Conservation (phyloP, 805 yeast genomes). For the Candida silvicultrix region DNA sequence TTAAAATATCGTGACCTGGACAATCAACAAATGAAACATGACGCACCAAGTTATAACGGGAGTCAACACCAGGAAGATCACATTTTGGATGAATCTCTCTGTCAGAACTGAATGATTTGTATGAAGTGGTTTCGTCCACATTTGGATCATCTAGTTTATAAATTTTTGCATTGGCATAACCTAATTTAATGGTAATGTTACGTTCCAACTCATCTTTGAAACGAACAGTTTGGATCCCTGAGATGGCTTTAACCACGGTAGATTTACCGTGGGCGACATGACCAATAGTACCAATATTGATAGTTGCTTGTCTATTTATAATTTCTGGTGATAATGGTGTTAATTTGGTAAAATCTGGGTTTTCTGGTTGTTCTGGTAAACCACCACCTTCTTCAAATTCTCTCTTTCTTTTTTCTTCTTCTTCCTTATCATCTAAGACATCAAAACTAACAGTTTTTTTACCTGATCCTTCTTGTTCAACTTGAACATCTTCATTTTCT, state of each 20-base stretch:
- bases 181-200: constrained; percentile 96
- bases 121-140: constrained; percentile 93
- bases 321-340: constrained; percentile 93
- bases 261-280: constrained; percentile 96
- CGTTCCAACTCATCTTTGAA: constrained; percentile 99
- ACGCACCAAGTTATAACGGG: constrained; percentile 84
- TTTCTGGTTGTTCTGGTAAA: constrained; percentile 89
- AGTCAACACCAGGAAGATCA: constrained; percentile 80
- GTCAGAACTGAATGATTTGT: constrained; percentile 89
- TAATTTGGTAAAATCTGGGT: constrained; percentile 75
- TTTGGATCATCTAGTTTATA: constrained; percentile 82
- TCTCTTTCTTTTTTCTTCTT: constrained; percentile 69
- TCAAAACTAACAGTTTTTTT: constrained; percentile 84
- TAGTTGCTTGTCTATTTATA: constrained; percentile 97
- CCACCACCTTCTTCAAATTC: constrained; percentile 99
- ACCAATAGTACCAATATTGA: constrained; percentile 96
- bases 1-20: constrained; percentile 99
- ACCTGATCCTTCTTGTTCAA: constrained; percentile 30
- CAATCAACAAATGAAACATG: constrained; percentile 99
- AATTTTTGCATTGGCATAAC: constrained; percentile 98
- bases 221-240: constrained; percentile 98
- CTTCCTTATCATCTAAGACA: constrained; percentile 58
- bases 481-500: constrained; percentile 34
- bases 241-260: constrained; percentile 91
- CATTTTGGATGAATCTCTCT: constrained; percentile 94